Evolutionary conservation across 2,329 filamentous ascomycete species (phyloP), one percentile per base, ranked within the genome.

Genomic region (Verticillium tricorpus): DNA sequence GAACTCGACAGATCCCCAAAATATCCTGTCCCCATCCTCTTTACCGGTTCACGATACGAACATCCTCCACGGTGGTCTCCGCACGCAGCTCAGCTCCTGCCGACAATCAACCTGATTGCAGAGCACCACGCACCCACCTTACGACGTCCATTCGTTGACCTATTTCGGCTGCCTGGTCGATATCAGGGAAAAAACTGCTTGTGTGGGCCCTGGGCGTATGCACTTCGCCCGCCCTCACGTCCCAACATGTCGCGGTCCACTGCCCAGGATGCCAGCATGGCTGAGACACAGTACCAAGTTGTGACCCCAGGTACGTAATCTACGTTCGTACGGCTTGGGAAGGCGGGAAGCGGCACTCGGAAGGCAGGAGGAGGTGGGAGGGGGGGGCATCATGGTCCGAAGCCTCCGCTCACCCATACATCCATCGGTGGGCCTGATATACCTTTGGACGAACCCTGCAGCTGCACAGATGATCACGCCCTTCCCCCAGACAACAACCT

Each of bases 251-350:
- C 45, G 8, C 45, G 45, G 45, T 52, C 45, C 45, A 52, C 45
- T 25, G 45, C 22, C 8, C 45, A 52, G 19, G 45, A 52, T 52
- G 45, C 45, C 45, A 52, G 45, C 19, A 56, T 56, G 54, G 31
- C 54, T 34, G 54, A 56, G 54, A 56, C 54, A 34, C 25, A 56
- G 54, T 64, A 56, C 35, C 63, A 64, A 25, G 22, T 63, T 55
- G 57, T 63, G 56, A 57, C 63, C 40, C 57, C 57, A 65, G 63
- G 64, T 66, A 65, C 58, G 61, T 58, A 60, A 65, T 60, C 60
- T 60, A 25, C 45, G 45, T 52, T 52, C 28, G 45, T 52, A 52
- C 19, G 45, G 19, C 45, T 52, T 52, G 45, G 45, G 9, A 19
- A 9, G 45, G n/a, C 22, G 22, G 45, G 45, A 22, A 3, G 31